A percentile compares a stretch with the other conserved stretches of the same genome.
Evolutionary conservation across 192 early-diverging fungal genomes (phyloP).

Genomic region (Thamnidium elegans): DNA sequence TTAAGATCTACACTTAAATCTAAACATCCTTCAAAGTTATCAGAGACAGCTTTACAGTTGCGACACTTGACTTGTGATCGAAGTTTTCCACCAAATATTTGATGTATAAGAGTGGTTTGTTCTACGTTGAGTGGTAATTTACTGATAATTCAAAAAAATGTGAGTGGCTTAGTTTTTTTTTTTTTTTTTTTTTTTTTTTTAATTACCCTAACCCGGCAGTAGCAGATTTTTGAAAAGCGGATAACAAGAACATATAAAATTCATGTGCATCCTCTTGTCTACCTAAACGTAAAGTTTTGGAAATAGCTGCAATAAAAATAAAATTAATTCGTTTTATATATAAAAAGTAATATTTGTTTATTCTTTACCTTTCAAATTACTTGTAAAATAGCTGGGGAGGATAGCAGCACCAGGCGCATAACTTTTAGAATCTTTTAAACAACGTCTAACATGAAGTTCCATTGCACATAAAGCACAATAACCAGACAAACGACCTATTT

Average conservation of each 20-base stretch:
- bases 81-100: conserved; percentile 81
- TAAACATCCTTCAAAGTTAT: conserved; percentile 73
- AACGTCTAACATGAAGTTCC: conserved; percentile 61
- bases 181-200: not conserved
- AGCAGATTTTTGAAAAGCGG: conserved; percentile 63
- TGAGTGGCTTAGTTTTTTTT: not conserved
- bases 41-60: conserved; percentile 67
- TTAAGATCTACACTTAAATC: conserved; percentile 80
- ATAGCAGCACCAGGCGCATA: conserved; percentile 39
- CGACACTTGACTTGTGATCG: conserved; percentile 77
- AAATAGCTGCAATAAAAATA: conserved; percentile 47
- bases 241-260: conserved; percentile 71
- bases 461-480: conserved; percentile 77
- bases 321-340: not conserved
- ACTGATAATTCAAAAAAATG: conserved; percentile 25
- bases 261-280: conserved; percentile 92
- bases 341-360: not conserved
- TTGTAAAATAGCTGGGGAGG: conserved; percentile 64
- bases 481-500: conserved; percentile 44
- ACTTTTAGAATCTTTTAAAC: conserved; percentile 45
- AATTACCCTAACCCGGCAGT: conserved; percentile 32
- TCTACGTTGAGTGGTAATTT: conserved; percentile 71
- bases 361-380: conserved; percentile 57
- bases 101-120: conserved; percentile 72
- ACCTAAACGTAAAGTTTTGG: conserved; percentile 73